Conservation (phyloP, 306 rosid species). For the Glycine latifolia region DNA sequence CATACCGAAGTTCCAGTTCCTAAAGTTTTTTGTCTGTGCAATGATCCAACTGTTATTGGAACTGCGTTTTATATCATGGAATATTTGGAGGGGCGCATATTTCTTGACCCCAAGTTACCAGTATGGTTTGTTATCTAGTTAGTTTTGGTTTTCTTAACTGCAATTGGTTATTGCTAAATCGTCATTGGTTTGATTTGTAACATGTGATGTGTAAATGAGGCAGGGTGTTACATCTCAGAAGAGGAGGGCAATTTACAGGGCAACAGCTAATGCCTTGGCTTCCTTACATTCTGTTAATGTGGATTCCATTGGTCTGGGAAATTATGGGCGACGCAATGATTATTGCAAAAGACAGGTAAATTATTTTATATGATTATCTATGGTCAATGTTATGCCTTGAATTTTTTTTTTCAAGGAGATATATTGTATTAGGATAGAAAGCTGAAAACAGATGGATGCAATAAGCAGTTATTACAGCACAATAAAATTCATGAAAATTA, state of each 20-base stretch:
- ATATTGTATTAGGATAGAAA: not conserved
- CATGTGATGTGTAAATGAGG: conserved; percentile 31
- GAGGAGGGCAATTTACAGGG: conserved; percentile 76
- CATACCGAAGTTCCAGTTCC: conserved; percentile 87
- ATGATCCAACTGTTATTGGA: conserved; percentile 79
- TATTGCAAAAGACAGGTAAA: conserved; percentile 93
- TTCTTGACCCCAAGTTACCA: conserved; percentile 73
- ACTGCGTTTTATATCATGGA: conserved; percentile 94
- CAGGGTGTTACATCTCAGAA: conserved; percentile 77
- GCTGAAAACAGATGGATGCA: conserved; percentile 7
- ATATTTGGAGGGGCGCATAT: conserved; percentile 89
- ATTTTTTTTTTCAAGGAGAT: not conserved
- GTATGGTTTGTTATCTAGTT: conserved; percentile 55
- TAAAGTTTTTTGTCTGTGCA: conserved; percentile 80
- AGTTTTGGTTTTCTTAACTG: conserved; percentile 18
- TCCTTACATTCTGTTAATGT: conserved; percentile 76
- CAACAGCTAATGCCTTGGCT: conserved; percentile 73
- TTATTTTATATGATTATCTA: not conserved
- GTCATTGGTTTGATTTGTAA: conserved; percentile 37
- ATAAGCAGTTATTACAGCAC: conserved; percentile 25
- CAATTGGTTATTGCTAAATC: not conserved
- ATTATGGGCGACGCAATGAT: conserved; percentile 72
- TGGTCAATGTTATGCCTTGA: conserved; percentile 2
- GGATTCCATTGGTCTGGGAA: conserved; percentile 82
- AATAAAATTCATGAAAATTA: conserved; percentile 22